Evolutionary conservation across 495 filamentous ascomycete genomes (phyloP).

Genomic region (Xylona heveae): DNA sequence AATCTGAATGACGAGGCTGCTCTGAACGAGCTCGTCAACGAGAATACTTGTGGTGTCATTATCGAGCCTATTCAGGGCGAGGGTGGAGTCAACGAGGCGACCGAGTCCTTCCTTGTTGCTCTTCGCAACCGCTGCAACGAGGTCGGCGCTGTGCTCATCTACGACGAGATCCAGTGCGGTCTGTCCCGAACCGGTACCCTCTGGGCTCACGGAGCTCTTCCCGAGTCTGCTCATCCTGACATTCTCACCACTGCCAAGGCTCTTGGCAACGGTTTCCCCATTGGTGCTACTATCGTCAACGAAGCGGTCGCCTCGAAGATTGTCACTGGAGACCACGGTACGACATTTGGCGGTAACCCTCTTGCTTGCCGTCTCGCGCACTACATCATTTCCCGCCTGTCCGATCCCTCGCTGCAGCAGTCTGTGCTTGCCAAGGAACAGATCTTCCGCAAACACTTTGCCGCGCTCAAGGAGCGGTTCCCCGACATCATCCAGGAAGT

Average conservation of each 20-base stretch:
- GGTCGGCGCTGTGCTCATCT: slow-evolving; percentile 75
- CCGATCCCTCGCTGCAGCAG: slow-evolving; percentile 38
- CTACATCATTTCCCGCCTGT: slow-evolving; percentile 56
- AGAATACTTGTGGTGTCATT: slow-evolving; percentile 82
- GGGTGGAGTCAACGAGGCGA: slow-evolving; percentile 74
- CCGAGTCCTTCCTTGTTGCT: slow-evolving; percentile 55
- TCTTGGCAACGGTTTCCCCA: slow-evolving; percentile 86
- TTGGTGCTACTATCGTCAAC: slow-evolving; percentile 77
- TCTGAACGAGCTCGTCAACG: slow-evolving; percentile 50
- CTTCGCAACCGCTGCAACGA: slow-evolving; percentile 63
- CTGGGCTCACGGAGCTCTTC: slow-evolving; percentile 67
- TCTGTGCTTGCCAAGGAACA: slow-evolving; percentile 40
- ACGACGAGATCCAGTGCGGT: slow-evolving; percentile 95
- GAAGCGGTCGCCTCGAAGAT: slow-evolving; percentile 61
- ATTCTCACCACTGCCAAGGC: slow-evolving; percentile 90
- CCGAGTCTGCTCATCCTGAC: slow-evolving; percentile 60
- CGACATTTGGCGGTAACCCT: slow-evolving; percentile 93
- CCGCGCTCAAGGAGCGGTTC: slow-evolving; percentile 37
- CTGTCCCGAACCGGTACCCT: slow-evolving; percentile 65
- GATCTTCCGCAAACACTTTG: slow-evolving; percentile 42
- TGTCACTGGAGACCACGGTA: slow-evolving; percentile 83
- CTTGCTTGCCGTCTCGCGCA: slow-evolving; percentile 67
- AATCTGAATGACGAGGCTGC: slow-evolving; percentile 60
- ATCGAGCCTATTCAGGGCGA: slow-evolving; percentile 96
- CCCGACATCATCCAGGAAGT: slow-evolving; percentile 59